Base-by-base conservation (phyloP, 768 basidiomycete species). In the Gelatoporia subvermispora region DNA sequence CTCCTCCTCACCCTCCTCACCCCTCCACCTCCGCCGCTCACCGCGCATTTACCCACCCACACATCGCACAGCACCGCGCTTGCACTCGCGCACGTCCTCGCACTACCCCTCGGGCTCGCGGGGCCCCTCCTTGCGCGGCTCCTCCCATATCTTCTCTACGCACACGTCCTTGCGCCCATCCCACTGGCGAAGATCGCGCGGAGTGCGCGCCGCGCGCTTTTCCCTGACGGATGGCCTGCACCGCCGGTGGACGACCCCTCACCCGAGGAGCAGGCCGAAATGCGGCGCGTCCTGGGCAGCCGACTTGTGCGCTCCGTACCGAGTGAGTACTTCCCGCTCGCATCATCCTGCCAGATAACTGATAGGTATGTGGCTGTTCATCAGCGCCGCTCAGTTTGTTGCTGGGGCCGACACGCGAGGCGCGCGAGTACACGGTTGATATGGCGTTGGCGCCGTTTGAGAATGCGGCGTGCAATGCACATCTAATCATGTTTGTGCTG, bases 181-280 rank as follows among this genome's bases (percentile, higher is more conserved):
- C 75, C 77, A 43, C 63, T 89, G 21, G 72, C 84, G 17, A 71
- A 70, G 25, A 63, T 77, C 22, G 70, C 82, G 34, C 76, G 79
- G 34, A 60, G 74, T 4, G 68, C 81, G 13, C 90, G 88, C 57
- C 75, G 75, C 8, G 76, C 84, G 8, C 72, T 98, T 22, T 98
- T 95, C 62, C 94, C 95, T 3, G 82, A 83, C 52, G 94, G 95
- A 13, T 91, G 90, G 67, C 93, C 92, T 1, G 88, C 78, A 0
- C 80, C 83, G 0, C 65, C 82, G 1, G 81, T 85, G 1, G 69
- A 77, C 1, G 88, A 90, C 38, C 94, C 93, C 16, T 81, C 84
- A 0, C 69, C 70, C 1, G 88, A 88, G 54, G 92, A 94, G 64
- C 86, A 90, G 55, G 68, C 70, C 2, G 74, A 69, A 28, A 70